phyloP scores from a whole-genome alignment of 2,329 filamentous ascomycete genomes.

The Colletotrichum chlorophyti region DNA sequence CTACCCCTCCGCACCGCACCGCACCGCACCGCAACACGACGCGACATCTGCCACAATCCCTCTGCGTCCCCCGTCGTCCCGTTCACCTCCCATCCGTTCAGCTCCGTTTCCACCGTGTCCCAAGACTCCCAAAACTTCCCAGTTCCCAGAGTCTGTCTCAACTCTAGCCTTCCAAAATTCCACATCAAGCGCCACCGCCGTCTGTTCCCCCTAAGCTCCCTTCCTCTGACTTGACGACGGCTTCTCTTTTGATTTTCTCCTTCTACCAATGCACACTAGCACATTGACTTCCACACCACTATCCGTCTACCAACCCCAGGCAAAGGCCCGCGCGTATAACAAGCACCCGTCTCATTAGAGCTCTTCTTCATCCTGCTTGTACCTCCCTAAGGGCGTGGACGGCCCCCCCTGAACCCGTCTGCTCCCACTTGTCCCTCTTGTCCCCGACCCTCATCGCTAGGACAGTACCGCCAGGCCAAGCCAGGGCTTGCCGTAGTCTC shows the following conservation, averaged over 20 bases:
- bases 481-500: slow-evolving; percentile 28
- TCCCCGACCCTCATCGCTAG: slow-evolving; percentile 1
- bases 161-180: slow-evolving; percentile 18
- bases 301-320: background rate
- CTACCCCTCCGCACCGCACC: background rate
- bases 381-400: slow-evolving; percentile 16
- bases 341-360: slow-evolving; percentile 19
- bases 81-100: background rate
- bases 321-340: slow-evolving; percentile 16
- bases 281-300: background rate
- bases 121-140: slow-evolving; percentile 7
- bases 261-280: slow-evolving; percentile 2
- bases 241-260: background rate
- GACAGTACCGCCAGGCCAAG: slow-evolving; percentile 11
- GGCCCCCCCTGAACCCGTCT: slow-evolving; percentile 18
- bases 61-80: background rate
- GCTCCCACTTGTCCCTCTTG: background rate
- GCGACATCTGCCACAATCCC: background rate
- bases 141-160: background rate
- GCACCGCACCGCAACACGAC: background rate
- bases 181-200: slow-evolving; percentile 14
- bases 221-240: background rate
- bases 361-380: slow-evolving; percentile 17
- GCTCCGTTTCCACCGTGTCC: background rate
- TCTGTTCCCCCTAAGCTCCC: background rate